These are phyloP conservation scores for Russula ochroleuca DNA, from an alignment of 768 basidiomycete genomes.

Conservation along the genomic window DNA sequence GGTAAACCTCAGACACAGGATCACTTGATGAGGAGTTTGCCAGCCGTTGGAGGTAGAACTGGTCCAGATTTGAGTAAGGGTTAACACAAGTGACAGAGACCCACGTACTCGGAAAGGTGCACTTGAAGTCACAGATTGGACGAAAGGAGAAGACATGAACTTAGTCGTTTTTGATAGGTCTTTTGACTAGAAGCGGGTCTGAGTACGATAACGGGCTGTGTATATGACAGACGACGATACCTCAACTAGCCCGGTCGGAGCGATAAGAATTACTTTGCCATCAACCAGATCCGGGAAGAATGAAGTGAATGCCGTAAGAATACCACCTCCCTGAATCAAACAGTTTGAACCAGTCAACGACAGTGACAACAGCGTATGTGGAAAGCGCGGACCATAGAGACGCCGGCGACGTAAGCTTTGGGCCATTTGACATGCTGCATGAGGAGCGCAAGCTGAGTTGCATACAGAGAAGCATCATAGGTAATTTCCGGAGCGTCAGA, in stretches of 20 bases:
- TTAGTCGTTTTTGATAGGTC: constrained; percentile 72
- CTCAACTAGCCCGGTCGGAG: constrained; percentile 67
- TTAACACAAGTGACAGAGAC: constrained; percentile 5
- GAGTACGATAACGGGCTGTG: neutral
- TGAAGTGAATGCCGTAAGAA: constrained; percentile 65
- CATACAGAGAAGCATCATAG: constrained; percentile 62
- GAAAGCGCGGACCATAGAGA: constrained; percentile 61
- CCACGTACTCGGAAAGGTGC: constrained; percentile 52
- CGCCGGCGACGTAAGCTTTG: constrained; percentile 57
- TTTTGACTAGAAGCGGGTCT: constrained; percentile 38
- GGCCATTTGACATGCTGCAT: constrained; percentile 77
- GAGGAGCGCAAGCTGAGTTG: constrained; percentile 75
- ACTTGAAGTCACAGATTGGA: constrained; percentile 64
- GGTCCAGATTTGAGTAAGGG: neutral
- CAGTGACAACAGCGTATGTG: neutral
- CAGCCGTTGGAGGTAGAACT: constrained; percentile 37
- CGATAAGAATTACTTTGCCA: constrained; percentile 59
- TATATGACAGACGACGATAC: constrained; percentile 33
- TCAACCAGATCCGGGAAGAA: constrained; percentile 70
- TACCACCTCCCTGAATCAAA: constrained; percentile 57
- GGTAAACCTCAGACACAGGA: constrained; percentile 33
- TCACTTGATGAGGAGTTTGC: constrained; percentile 33
- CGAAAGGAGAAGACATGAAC: constrained; percentile 71
- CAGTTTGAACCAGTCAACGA: constrained; percentile 1
- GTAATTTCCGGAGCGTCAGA: constrained; percentile 71